Evolutionary conservation across 2,329 filamentous ascomycete species (phyloP).

Genomic region (Samsoniella hepiali): DNA sequence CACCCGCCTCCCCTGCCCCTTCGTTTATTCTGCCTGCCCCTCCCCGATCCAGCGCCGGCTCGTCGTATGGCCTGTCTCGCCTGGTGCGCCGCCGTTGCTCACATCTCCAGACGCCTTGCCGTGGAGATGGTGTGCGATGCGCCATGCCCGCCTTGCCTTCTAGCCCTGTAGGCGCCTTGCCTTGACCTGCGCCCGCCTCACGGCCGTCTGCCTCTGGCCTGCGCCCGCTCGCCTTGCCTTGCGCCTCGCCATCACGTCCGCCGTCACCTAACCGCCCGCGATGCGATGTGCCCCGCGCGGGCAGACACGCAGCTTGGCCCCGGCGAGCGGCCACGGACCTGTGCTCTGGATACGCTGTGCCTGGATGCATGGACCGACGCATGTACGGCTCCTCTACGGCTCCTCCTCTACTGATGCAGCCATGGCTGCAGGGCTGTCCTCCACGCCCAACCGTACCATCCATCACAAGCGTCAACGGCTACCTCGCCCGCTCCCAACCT

Average conservation of each 20-base stretch:
- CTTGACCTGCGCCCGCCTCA: slow-evolving; percentile 1
- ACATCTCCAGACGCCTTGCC: neutral
- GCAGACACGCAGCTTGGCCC: neutral
- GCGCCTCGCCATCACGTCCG: neutral
- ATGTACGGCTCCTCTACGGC: neutral
- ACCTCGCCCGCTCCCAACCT: slow-evolving; percentile 23
- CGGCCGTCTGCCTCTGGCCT: neutral
- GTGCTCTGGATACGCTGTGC: neutral
- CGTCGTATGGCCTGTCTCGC: neutral
- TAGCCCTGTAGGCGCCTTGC: neutral
- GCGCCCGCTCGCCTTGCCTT: slow-evolving; percentile 7
- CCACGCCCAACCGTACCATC: slow-evolving; percentile 7
- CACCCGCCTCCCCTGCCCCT: neutral
- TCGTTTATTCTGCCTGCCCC: slow-evolving; percentile 1
- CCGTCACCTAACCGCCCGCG: neutral
- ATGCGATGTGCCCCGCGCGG: neutral
- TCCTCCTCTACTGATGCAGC: neutral
- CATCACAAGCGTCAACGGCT: slow-evolving; percentile 22
- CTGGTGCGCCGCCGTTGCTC: neutral
- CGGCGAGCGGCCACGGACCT: neutral
- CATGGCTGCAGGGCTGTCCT: slow-evolving; percentile 11
- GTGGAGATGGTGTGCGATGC: slow-evolving; percentile 4
- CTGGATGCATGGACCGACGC: neutral
- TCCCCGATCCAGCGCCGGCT: slow-evolving; percentile 1
- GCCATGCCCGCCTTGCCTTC: neutral